phyloP scores from a whole-genome alignment of 2,329 filamentous ascomycete species.

The Sphaerulina populicola region DNA sequence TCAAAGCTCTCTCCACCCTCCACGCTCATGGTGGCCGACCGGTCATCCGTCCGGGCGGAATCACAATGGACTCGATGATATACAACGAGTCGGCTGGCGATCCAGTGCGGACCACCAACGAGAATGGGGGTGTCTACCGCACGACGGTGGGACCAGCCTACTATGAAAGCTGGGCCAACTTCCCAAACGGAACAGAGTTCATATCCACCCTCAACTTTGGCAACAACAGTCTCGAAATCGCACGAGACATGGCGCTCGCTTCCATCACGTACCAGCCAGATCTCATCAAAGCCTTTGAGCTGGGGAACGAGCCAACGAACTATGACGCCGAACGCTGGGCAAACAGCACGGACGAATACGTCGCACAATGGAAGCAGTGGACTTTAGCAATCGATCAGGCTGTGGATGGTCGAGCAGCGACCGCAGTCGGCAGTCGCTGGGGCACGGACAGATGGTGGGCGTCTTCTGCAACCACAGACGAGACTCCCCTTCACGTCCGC shows the following conservation, averaged over 20 bases:
- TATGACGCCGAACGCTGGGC: constrained; percentile 23
- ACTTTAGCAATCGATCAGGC: constrained; percentile 25
- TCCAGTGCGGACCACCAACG: constrained; percentile 23
- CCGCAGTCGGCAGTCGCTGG: constrained; percentile 5
- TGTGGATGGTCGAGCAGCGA: constrained; percentile 13
- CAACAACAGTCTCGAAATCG: constrained; percentile 27
- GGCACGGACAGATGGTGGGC: constrained; percentile 25
- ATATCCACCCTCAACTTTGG: constrained; percentile 29
- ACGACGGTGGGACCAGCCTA: constrained; percentile 28
- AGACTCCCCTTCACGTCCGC: constrained; percentile 24
- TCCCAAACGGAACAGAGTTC: constrained; percentile 26
- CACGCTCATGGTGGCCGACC: constrained; percentile 27
- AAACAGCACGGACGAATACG: constrained; percentile 24
- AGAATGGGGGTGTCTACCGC: constrained; percentile 25
- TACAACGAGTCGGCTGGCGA: constrained; percentile 23
- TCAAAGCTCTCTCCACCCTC: constrained; percentile 23
- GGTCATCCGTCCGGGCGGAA: constrained; percentile 26
- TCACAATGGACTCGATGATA: constrained; percentile 30
- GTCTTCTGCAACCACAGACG: constrained; percentile 27
- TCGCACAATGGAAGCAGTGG: constrained; percentile 29
- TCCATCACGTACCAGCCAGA: constrained; percentile 25
- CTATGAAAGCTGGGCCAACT: constrained; percentile 29
- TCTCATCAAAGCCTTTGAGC: constrained; percentile 25
- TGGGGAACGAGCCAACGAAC: constrained; percentile 30
- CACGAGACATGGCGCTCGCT: constrained; percentile 25